Conservation (phyloP, 2,329 filamentous ascomycete genomes). For the Fusarium compactum region DNA sequence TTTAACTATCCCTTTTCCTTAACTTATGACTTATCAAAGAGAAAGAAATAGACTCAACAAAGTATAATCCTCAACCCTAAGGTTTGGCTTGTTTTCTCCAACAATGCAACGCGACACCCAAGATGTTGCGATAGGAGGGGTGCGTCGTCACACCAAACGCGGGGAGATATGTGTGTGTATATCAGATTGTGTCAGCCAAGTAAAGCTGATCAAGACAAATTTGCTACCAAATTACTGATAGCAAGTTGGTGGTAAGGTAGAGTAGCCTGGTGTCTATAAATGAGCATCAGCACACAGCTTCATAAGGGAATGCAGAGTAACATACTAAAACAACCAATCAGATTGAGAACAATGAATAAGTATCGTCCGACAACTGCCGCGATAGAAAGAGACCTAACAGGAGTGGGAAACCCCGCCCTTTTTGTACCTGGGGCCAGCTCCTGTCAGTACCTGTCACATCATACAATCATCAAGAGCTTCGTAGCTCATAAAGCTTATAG, state of each 20-base stretch:
- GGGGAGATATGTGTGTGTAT: conserved; percentile 5
- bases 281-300: background rate
- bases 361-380: conserved; percentile 42
- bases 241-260: background rate
- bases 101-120: conserved; percentile 21
- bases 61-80: conserved; percentile 12
- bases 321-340: conserved; percentile 37
- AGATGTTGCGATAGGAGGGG: conserved; percentile 24
- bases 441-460: conserved; percentile 37
- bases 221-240: conserved; percentile 1
- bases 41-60: background rate
- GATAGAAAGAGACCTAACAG: conserved; percentile 29
- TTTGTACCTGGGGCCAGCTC: conserved; percentile 46
- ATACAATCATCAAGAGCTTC: conserved; percentile 32
- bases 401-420: conserved; percentile 50
- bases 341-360: conserved; percentile 11
- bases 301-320: background rate
- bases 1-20: conserved; percentile 20
- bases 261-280: conserved; percentile 3
- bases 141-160: conserved; percentile 33
- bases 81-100: conserved; percentile 4
- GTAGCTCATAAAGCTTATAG: background rate
- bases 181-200: conserved; percentile 2
- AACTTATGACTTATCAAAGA: conserved; percentile 11
- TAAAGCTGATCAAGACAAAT: background rate